Evolutionary conservation across 2,329 filamentous ascomycete species (phyloP).

Genomic region (Cordyceps cateniannulata): DNA sequence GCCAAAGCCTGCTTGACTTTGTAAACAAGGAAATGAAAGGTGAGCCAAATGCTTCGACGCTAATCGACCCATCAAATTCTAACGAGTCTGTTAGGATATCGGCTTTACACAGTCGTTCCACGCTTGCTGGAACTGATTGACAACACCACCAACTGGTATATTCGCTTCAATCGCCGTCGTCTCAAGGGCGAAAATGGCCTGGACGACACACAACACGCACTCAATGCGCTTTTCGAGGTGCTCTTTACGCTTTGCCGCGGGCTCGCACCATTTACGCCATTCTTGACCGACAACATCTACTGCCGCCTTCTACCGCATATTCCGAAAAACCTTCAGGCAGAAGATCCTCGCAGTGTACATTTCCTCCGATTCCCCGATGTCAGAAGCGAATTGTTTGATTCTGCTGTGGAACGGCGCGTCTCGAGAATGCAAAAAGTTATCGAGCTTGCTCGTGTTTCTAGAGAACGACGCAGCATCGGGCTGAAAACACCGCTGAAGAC

Average conservation of each 20-base stretch:
- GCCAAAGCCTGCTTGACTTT: conserved; percentile 84
- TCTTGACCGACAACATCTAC: conserved; percentile 94
- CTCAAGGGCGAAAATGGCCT: conserved; percentile 85
- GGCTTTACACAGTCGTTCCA: conserved; percentile 86
- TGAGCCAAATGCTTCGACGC: conserved; percentile 31
- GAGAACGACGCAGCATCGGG: conserved; percentile 77
- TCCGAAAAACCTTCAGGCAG: conserved; percentile 58
- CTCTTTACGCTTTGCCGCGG: conserved; percentile 82
- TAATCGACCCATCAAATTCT: not conserved
- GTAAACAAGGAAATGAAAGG: conserved; percentile 88
- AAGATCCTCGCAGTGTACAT: conserved; percentile 81
- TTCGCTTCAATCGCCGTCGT: conserved; percentile 85
- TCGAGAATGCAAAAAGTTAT: conserved; percentile 93
- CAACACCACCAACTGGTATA: conserved; percentile 98
- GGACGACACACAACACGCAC: conserved; percentile 79
- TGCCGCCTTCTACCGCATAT: conserved; percentile 75
- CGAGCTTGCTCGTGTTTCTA: conserved; percentile 77
- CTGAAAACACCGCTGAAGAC: conserved; percentile 89
- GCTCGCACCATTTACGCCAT: conserved; percentile 90
- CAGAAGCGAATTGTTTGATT: conserved; percentile 79
- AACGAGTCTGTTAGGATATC: conserved; percentile 45
- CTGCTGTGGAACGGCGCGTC: conserved; percentile 78
- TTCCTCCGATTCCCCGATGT: conserved; percentile 89
- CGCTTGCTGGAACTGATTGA: conserved; percentile 78
- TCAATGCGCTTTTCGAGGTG: conserved; percentile 93